Base-by-base conservation (phyloP, 2,329 filamentous ascomycete species). In the Triangularia setosa region DNA sequence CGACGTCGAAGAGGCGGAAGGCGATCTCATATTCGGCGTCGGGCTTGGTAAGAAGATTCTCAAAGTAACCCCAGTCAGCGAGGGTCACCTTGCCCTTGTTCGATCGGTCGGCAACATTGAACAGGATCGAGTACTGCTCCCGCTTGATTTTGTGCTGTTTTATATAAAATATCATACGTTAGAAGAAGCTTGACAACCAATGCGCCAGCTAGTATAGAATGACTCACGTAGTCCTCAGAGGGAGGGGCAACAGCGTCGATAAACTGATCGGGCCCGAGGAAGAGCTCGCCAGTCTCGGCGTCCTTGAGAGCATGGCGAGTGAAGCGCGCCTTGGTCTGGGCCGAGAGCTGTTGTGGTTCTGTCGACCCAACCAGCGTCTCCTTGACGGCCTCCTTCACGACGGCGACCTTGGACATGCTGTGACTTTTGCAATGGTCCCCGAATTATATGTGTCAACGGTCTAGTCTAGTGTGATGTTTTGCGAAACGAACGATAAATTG, bases 21-120 rank as follows among this genome's bases (percentile, higher is more conserved):
- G 95, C 94, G 72, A 99, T 97, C 78, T 98, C 93, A 80, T 99
- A 99, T 80, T 99, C 95, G 76, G 95, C 95, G 75, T 98, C 95
- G 67, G 95, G 91, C 80, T 97, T 98, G 71, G 85, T 84, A 65
- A 99, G 88, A 68, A 99, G 86, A 81, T 96, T 96, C 80, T 97
- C 92, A 78, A 98, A 99, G 69, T 90, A 90, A 56, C 86, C 88
- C 93, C 94, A 99, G 80, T 99, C 95, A 65, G 87, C 82, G 62
- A 98, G 80, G 71, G 81, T 90, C 71, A 99, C 83, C 71, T 85
- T 88, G 68, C 93, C 93, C 54, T 82, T 82, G 70, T 83, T 85
- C 69, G 86, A 87, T 72, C 91, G 87, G 78, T 99, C 95, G 72
- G 95, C 95, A 64, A 99, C 90, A 68, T 84, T 83, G 79, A 99